A percentile compares a stretch with the other conserved stretches of the same genome.
Evolutionary conservation across 2,329 filamentous ascomycete species (phyloP).

Genomic region (Ascochyta clinopodiicola): DNA sequence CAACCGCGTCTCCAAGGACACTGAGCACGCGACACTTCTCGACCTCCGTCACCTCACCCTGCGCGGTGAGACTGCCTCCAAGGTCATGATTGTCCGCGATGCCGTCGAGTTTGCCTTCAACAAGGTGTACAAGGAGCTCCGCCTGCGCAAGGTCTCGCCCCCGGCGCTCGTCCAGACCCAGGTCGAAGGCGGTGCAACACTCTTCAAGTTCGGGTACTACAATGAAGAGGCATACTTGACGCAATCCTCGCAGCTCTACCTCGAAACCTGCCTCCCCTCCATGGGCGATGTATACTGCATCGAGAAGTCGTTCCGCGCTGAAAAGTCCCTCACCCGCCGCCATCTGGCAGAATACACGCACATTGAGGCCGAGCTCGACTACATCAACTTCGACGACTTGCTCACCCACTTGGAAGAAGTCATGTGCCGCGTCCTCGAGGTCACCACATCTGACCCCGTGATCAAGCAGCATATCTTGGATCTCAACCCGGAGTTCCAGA

Average conservation of each 20-base stretch:
- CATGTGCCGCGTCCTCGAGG: conserved; percentile 84
- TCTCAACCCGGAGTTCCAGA: conserved; percentile 89
- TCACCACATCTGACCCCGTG: conserved; percentile 74
- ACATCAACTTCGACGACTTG: conserved; percentile 90
- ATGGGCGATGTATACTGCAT: conserved; percentile 97
- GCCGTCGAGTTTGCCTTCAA: conserved; percentile 82
- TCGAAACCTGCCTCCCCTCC: conserved; percentile 90
- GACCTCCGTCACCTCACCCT: conserved; percentile 85
- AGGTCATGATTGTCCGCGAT: conserved; percentile 85
- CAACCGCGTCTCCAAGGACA: conserved; percentile 75
- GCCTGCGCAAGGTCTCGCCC: conserved; percentile 82
- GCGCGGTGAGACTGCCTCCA: conserved; percentile 81
- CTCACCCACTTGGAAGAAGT: conserved; percentile 85
- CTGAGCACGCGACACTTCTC: conserved; percentile 75
- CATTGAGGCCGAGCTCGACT: conserved; percentile 95
- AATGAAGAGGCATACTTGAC: conserved; percentile 90
- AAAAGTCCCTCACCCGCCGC: conserved; percentile 92
- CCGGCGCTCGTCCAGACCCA: conserved; percentile 94
- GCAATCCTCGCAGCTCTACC: conserved; percentile 95
- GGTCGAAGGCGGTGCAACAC: conserved; percentile 88
- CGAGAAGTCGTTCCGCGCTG: conserved; percentile 97
- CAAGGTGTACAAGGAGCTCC: conserved; percentile 76
- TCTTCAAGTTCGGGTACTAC: conserved; percentile 91
- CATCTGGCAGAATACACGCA: conserved; percentile 97
- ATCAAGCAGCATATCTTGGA: conserved; percentile 77